Conservation (phyloP, 768 basidiomycete genomes). For the Lactarius sanguifluus region DNA sequence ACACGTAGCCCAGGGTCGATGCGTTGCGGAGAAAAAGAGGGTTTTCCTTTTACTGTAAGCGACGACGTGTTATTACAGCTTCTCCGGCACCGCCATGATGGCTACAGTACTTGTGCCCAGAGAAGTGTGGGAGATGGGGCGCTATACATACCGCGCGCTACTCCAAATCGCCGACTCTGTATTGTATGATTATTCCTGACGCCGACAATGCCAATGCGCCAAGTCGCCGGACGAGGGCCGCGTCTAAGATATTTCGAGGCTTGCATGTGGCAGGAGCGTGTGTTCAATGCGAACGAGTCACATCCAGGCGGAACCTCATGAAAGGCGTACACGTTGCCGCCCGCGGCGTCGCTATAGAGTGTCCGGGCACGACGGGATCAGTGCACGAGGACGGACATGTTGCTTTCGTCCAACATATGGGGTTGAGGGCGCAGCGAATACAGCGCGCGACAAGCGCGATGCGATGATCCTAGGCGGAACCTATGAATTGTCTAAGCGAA, state of each 20-base stretch:
- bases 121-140: neutral
- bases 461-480: neutral
- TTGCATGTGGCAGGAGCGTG: neutral
- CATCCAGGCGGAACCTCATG: neutral
- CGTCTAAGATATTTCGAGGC: neutral
- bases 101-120: neutral
- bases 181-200: neutral
- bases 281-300: neutral
- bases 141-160: neutral
- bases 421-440: neutral
- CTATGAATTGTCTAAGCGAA: neutral
- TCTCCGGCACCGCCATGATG: neutral
- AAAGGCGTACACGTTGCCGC: neutral
- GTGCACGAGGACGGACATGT: neutral
- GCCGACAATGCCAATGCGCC: neutral
- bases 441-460: constrained; percentile 4
- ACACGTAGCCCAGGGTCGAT: neutral
- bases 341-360: neutral
- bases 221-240: neutral
- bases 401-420: neutral
- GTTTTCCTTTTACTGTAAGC: neutral
- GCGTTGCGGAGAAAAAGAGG: neutral
- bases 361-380: neutral
- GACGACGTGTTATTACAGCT: neutral
- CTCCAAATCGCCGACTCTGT: neutral